A percentile compares a stretch with the other conserved stretches of the same genome.
These are phyloP conservation scores for Besnoitia besnoiti DNA, from an alignment of 169 alveolate species.

Conservation along the genomic window DNA sequence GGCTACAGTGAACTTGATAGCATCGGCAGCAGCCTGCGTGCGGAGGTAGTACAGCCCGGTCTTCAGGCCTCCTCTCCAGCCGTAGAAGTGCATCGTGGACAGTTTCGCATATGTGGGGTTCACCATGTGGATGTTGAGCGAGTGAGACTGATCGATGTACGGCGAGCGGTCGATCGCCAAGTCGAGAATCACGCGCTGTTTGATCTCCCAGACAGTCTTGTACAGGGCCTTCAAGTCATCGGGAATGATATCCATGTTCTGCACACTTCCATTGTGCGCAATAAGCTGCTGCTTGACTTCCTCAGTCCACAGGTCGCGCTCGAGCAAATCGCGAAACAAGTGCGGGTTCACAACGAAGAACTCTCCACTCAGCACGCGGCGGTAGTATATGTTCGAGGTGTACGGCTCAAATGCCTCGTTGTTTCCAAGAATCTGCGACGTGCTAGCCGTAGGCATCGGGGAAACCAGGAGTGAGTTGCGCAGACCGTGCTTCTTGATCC, in stretches of 20 bases:
- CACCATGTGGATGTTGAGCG: conserved; percentile 94
- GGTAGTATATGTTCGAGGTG: conserved; percentile 96
- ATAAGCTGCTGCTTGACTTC: conserved; percentile 93
- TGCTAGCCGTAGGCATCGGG: conserved; percentile 99
- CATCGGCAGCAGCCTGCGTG: conserved; percentile 98
- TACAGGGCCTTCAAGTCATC: conserved; percentile 87
- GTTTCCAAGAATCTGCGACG: conserved; percentile 97
- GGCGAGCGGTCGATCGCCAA: conserved; percentile 95
- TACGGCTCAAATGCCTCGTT: conserved; percentile 99
- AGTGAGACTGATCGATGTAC: conserved; percentile 82
- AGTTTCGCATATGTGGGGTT: conserved; percentile 95
- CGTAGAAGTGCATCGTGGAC: conserved; percentile 98
- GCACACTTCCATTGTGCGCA: conserved; percentile 95
- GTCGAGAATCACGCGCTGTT: conserved; percentile 95
- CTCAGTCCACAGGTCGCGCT: conserved; percentile 93
- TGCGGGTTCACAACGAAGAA: conserved; percentile 98
- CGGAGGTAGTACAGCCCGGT: conserved; percentile 97
- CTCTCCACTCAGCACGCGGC: conserved; percentile 97
- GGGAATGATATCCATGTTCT: conserved; percentile 92
- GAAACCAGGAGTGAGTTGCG: conserved; percentile 97
- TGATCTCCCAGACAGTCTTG: conserved; percentile 99
- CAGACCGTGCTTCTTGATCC: conserved; percentile 92
- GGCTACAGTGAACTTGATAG: conserved; percentile 98
- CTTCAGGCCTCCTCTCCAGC: conserved; percentile 97
- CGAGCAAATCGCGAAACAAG: conserved; percentile 94